These are phyloP conservation scores for Paramyrothecium roridum DNA, from an alignment of 2,329 filamentous ascomycete genomes.

Conservation along the genomic window DNA sequence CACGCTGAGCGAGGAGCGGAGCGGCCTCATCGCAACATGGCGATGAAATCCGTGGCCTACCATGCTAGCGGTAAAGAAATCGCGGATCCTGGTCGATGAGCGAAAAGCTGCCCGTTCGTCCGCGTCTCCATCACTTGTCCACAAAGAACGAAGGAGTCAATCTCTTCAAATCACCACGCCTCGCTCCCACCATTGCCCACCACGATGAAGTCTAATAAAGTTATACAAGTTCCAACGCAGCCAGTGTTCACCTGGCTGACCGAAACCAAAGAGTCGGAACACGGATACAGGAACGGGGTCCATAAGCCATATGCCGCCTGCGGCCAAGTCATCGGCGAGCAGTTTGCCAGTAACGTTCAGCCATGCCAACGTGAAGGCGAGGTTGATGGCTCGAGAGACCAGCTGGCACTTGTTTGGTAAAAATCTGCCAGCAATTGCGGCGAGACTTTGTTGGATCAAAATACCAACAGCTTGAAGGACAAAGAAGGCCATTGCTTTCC, in stretches of 20 bases:
- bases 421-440: constrained; percentile 31
- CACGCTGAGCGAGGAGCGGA: too few species aligned
- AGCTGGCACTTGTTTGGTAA: background rate
- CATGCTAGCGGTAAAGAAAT: too few species aligned
- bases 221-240: constrained; percentile 63
- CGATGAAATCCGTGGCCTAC: too few species aligned
- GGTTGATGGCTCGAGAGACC: constrained; percentile 47
- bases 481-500: constrained; percentile 66
- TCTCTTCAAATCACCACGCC: constrained; percentile 25
- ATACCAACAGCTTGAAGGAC: constrained; percentile 65
- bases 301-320: constrained; percentile 72
- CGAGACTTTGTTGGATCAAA: constrained; percentile 48
- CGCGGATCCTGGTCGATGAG: too few species aligned
- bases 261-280: constrained; percentile 64
- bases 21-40: too few species aligned
- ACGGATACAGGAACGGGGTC: constrained; percentile 79
- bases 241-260: constrained; percentile 56
- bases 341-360: constrained; percentile 61
- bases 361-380: constrained; percentile 63
- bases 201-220: constrained; percentile 53
- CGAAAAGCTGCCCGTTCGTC: too few species aligned
- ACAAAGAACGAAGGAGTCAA: background rate
- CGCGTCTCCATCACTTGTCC: background rate
- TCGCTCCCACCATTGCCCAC: constrained; percentile 59
- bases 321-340: constrained; percentile 74